Base-by-base conservation (phyloP, 139 green algal species). In the Monoraphidium neglectum region DNA sequence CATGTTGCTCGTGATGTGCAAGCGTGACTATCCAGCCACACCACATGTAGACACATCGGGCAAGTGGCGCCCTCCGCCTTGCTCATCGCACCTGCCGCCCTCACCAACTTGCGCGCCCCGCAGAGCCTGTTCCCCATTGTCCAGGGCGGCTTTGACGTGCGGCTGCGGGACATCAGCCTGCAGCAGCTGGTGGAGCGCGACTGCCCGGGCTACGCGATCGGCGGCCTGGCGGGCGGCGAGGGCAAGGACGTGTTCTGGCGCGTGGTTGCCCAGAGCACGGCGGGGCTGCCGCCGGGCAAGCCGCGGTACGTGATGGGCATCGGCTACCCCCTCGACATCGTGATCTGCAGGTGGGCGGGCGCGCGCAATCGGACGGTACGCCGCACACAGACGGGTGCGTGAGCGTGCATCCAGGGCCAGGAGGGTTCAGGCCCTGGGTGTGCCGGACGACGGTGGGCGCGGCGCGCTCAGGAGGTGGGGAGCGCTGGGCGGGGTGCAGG, bases 251-350 rank as follows among this genome's bases (percentile, higher is more conserved):
- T 86, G 43, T 98, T 98, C 70, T 95, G 92, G 91, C 84, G 89
- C 37, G 89, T 98, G 33, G 95, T 98, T 54, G 86, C 87, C 2
- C 88, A 96, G 74, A 97, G 94, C 79, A 91, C 91, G 0, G 77
- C 84, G n/a, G 76, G 81, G 3, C 51, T 86, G 65, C 81, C 81
- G 3, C 71, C 71, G 1, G 82, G 93, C 78, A 98, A 98, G 88
- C 96, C 96, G 24, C 84, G 94, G 16, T 99, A 99, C 72, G 95
- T 99, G 3, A 98, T 98, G 94, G 93, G 91, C 21, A 84, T 94
- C 35, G 93, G 95, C 0, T 98, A 99, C 82, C 94, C 96, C 0
- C 72, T 99, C 63, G 96, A 99, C 77, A 90, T 99, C 21, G 86
- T 99, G 24, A 89, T 98, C 32, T 99, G 95, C 86, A 92, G 82